Evolutionary conservation across 805 yeast genomes (phyloP), one percentile per base, ranked within the genome.

Genomic region (Naumovozyma baii): DNA sequence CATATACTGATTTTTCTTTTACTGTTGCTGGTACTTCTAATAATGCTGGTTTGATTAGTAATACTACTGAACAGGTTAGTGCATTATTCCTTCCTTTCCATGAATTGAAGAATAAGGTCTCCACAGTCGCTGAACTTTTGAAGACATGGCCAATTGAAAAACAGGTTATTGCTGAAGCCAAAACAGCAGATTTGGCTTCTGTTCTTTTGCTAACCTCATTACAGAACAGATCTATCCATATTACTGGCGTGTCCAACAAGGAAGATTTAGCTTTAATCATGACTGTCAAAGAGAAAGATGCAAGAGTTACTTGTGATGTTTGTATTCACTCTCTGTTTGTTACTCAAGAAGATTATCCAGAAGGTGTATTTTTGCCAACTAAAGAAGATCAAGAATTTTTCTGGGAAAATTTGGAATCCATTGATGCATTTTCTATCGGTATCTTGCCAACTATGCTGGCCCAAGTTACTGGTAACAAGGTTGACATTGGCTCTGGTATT

Each of bases 81-180:
- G 79, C 94, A 14, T 69, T 87, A 62, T 83, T 76, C 66, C 71
- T 90, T 58, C 88, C 95, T 36, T 81, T 83, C 66, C 78, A 78
- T 58, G 83, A 78, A 46, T 74, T 81, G 55, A 70, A 76, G 39
- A 72, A 73, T 54, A 80, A 80, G 54, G 83, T 88, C 34, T 72
- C 88, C n/a, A 72, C 82, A 26, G 80, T 86, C 33, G 76, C 94
- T 19, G 71, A 81, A 22, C 94, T 84, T 52, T 78, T 87, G 54
- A 77, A 80, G 46, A 67, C 76, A 28, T 88, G 96, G 96, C 95
- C 95, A 39, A 69, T 72, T 38, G 64, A 64, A 53, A 87, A 86
- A 67, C 90, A 92, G 43, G 81, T 90, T 44, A 73, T 88, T 47
- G 86, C 96, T 32, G 96, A 90, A 64, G 96, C 97, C 37, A 79